Conservation (phyloP, 225 moss, liverwort and hornwort genomes). For the Polytrichum formosum region DNA sequence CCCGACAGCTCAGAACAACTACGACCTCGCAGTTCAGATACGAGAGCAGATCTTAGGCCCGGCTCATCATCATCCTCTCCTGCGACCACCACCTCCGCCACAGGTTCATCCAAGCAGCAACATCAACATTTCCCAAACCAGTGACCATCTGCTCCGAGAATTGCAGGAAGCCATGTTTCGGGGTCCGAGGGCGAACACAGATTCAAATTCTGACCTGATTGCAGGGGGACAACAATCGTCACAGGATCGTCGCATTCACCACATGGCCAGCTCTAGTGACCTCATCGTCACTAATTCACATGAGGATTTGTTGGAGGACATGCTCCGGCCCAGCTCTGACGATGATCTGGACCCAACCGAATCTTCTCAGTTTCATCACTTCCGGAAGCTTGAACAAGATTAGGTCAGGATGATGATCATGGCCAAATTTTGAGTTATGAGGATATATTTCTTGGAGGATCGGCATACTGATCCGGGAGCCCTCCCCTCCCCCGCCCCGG, state of each 20-base stretch:
- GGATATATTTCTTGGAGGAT: too few relatives aligned
- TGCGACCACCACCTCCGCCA: not conserved
- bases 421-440: too few relatives aligned
- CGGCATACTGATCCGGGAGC: too few relatives aligned
- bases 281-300: not conserved
- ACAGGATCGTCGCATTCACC: too few relatives aligned
- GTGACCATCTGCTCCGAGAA: not conserved
- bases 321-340: slow-evolving; percentile 17
- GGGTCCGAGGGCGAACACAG: not conserved
- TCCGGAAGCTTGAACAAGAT: too few relatives aligned
- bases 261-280: not conserved
- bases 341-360: too few relatives aligned
- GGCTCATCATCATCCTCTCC: not conserved
- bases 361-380: too few relatives aligned
- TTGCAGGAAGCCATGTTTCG: slow-evolving; percentile 7
- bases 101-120: not conserved
- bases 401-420: too few relatives aligned
- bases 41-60: not conserved
- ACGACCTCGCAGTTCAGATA: slow-evolving; percentile 12
- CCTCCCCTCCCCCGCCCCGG: too few relatives aligned
- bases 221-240: too few relatives aligned
- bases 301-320: slow-evolving; percentile 42
- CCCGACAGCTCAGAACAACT: slow-evolving; percentile 8
- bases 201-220: not conserved
- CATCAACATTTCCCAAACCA: not conserved